Percentiles rank a stretch among this genome's conserved stretches.
Evolutionary conservation across 208 protist genomes (phyloP).

Genomic region (Acanthamoeba sp.): DNA sequence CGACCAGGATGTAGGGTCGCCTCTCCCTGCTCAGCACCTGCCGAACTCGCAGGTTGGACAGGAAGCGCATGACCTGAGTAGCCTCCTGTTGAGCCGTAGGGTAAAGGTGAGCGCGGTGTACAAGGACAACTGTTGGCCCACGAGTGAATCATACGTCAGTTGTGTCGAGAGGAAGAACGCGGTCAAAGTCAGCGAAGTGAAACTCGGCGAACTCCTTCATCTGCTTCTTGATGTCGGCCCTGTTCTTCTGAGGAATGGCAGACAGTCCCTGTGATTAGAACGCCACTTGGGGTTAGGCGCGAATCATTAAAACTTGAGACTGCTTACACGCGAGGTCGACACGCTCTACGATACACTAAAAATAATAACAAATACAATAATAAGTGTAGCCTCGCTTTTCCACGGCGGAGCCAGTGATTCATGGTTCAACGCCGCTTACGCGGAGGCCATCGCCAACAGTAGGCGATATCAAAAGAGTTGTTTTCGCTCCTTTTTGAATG

Average conservation of each 20-base stretch:
- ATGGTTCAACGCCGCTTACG: conserved; percentile 47
- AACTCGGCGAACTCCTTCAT: conserved; percentile 69
- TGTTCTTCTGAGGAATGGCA: conserved; percentile 69
- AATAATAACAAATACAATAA: background rate
- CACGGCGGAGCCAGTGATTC: background rate
- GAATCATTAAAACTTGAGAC: too few species aligned
- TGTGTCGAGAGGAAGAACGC: conserved; percentile 74
- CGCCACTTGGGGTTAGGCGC: background rate
- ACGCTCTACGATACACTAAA: background rate
- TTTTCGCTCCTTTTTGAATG: conserved; percentile 64
- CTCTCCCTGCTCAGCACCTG: conserved; percentile 58
- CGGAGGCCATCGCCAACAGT: background rate
- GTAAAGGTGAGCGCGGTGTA: too few species aligned
- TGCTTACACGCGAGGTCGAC: too few species aligned
- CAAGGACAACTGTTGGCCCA: too few species aligned
- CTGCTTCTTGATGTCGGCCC: conserved; percentile 69
- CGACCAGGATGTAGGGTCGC: conserved; percentile 74
- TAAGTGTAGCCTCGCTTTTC: conserved; percentile 13
- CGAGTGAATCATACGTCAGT: conserved; percentile 62
- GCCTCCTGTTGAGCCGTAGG: too few species aligned
- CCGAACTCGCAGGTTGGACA: conserved; percentile 70
- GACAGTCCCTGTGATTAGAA: conserved; percentile 25
- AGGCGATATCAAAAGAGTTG: background rate
- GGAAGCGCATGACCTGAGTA: conserved; percentile 73
- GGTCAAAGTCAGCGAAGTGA: conserved; percentile 66